phyloP scores from a whole-genome alignment of 352 stramenopile genomes.

The Phytophthora ohioensis region DNA sequence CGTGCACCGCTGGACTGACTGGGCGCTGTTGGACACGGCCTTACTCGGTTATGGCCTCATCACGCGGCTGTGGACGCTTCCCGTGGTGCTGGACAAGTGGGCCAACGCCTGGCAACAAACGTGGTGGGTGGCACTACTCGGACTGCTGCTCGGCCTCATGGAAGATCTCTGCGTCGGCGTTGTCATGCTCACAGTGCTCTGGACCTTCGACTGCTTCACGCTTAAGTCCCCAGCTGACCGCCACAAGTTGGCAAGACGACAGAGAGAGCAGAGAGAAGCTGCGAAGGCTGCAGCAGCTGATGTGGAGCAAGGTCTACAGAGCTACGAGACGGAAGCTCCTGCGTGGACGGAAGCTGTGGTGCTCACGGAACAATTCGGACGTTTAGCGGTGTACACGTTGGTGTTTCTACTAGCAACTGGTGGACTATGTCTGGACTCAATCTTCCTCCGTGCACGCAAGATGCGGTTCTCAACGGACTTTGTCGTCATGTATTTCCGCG shows the following conservation, averaged over 20 bases:
- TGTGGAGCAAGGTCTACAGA: slow-evolving; percentile 32
- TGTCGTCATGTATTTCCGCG: slow-evolving; percentile 55
- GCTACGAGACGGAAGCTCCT: slow-evolving; percentile 2
- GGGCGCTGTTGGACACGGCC: slow-evolving; percentile 33
- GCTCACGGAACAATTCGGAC: slow-evolving; percentile 38
- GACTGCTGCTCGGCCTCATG: slow-evolving; percentile 50
- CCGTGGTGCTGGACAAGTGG: slow-evolving; percentile 56
- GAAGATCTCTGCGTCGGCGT: slow-evolving; percentile 60
- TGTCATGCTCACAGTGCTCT: slow-evolving; percentile 40
- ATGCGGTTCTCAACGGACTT: slow-evolving; percentile 67
- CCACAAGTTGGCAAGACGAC: slow-evolving; percentile 14
- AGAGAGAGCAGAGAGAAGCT: slow-evolving; percentile 10
- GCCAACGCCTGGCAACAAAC: slow-evolving; percentile 59
- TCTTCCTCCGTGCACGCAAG: slow-evolving; percentile 61
- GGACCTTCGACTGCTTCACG: slow-evolving; percentile 44
- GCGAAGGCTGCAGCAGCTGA: slow-evolving; percentile 10
- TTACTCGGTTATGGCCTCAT: slow-evolving; percentile 49
- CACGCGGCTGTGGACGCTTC: slow-evolving; percentile 40
- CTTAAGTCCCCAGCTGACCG: slow-evolving; percentile 30
- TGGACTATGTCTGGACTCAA: slow-evolving; percentile 43
- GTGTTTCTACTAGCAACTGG: slow-evolving; percentile 44
- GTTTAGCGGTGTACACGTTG: slow-evolving; percentile 43
- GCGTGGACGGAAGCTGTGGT: slow-evolving; percentile 29
- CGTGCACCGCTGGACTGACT: slow-evolving; percentile 60
- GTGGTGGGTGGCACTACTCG: slow-evolving; percentile 40